These are phyloP conservation scores for Pichia sp. DNA, from an alignment of 1,139 yeast genomes.

Conservation along the genomic window DNA sequence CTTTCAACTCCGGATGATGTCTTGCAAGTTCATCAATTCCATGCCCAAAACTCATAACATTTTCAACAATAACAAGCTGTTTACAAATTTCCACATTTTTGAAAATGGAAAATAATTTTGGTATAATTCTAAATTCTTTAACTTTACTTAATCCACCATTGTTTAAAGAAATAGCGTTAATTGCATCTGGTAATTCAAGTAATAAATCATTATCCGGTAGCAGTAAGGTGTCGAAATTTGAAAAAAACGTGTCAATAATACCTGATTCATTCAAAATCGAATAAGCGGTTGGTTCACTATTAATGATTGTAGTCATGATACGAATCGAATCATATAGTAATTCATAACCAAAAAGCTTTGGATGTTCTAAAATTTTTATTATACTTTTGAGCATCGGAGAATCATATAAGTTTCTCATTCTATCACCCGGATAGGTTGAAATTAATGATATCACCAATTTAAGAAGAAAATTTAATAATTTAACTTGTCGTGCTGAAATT, in stretches of 20 bases:
- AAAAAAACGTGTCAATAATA: constrained; percentile 59
- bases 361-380: constrained; percentile 53
- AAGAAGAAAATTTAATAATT: constrained; percentile 46
- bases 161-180: constrained; percentile 81
- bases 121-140: constrained; percentile 40
- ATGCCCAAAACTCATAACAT: constrained; percentile 44
- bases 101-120: constrained; percentile 48
- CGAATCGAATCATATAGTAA: constrained; percentile 59
- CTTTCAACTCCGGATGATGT: constrained; percentile 72
- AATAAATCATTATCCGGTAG: constrained; percentile 56
- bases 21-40: constrained; percentile 78
- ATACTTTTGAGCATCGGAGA: constrained; percentile 65
- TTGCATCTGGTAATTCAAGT: constrained; percentile 61
- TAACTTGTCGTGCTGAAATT: constrained; percentile 62
- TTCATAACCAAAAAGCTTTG: constrained; percentile 61
- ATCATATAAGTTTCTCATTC: constrained; percentile 79
- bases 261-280: constrained; percentile 75
- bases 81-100: constrained; percentile 44
- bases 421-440: constrained; percentile 72
- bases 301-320: constrained; percentile 66
- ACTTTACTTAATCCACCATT: constrained; percentile 63
- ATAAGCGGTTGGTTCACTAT: constrained; percentile 88
- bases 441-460: constrained; percentile 62
- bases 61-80: constrained; percentile 42
- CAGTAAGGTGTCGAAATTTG: constrained; percentile 45